Evolutionary conservation across 352 stramenopile species (phyloP), one percentile per base, ranked within the genome.

Genomic region (Phytopythium sindhum): DNA sequence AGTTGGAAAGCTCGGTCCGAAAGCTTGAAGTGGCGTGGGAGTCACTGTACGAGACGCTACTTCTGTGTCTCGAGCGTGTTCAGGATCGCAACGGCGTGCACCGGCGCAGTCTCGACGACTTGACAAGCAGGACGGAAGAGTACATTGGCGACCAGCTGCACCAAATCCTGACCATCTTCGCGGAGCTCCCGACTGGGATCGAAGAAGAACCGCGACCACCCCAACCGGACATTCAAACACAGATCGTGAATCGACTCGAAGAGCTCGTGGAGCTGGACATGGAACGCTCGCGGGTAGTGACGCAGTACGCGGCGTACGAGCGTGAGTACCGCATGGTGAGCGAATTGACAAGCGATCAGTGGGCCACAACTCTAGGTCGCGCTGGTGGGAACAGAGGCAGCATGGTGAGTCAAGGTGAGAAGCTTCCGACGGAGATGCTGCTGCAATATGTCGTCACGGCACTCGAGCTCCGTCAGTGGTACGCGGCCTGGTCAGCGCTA

Each of bases 51-150:
- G 83, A 91, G 15, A 90, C 83, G 2, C 41, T 90, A 4, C 57
- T 88, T 11, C 54, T 82, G n/a, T 91, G 83, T 26, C 63, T 91
- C 11, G 51, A 64, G 31, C 69, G 78, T 52, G 81, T 91, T 9
- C 77, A 90, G 55, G 77, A 89, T 35, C 70, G 72, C 24, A 81
- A 85, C 31, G 77, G 79, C 19, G 81, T 90, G 50, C 81, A 91
- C 47, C 73, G 83, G 1, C 75, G 78, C 24, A 91, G 78, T 61
- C 61, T 91, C 21, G 56, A 79, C 2, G 80, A 86, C 24, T 60
- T 90, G 17, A 69, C 73, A 15, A 58, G 37, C 15, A 90, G 80
- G 53, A 73, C 74, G 9, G 76, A 84, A 1, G 79, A 88, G 45
- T 65, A 72, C 39, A 68, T 88, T 24, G 54, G 33, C 8, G 56